phyloP scores from a whole-genome alignment of 306 rosid species.

The Cyclanthera cordifolia region DNA sequence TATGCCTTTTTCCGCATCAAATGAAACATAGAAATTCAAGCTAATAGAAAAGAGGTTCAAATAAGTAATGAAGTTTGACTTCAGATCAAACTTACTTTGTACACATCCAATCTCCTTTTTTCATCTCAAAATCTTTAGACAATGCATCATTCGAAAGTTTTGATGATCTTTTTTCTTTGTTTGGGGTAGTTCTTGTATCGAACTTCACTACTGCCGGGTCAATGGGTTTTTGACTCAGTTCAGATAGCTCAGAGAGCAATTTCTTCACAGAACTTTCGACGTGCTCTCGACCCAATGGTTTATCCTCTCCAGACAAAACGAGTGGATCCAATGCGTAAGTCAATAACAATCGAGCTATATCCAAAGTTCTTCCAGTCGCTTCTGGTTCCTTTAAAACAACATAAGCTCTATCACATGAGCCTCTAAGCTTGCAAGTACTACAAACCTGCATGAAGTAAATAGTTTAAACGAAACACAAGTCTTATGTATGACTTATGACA shows the following conservation, averaged over 20 bases:
- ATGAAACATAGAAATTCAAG: slow-evolving; percentile 3
- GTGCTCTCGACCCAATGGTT: slow-evolving; percentile 52
- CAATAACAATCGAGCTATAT: slow-evolving; percentile 67
- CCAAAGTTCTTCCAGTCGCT: slow-evolving; percentile 71
- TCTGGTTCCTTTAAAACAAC: slow-evolving; percentile 48
- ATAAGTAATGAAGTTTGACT: not conserved
- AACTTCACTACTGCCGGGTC: slow-evolving; percentile 35
- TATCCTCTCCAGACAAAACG: slow-evolving; percentile 53
- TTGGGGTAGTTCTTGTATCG: slow-evolving; percentile 17
- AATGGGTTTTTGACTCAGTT: slow-evolving; percentile 47
- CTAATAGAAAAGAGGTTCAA: not conserved
- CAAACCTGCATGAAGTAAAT: slow-evolving; percentile 49
- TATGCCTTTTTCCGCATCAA: not conserved
- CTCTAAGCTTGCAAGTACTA: slow-evolving; percentile 65
- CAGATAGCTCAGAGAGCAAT: slow-evolving; percentile 55
- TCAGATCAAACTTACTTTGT: slow-evolving; percentile 47
- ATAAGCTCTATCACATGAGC: slow-evolving; percentile 91
- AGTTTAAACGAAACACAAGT: slow-evolving; percentile 14
- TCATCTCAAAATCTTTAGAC: slow-evolving; percentile 44
- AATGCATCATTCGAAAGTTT: slow-evolving; percentile 16
- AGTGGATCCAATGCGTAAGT: slow-evolving; percentile 65
- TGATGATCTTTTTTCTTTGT: slow-evolving; percentile 20
- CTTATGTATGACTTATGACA: not conserved
- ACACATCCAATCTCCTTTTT: slow-evolving; percentile 83
- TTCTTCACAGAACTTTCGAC: slow-evolving; percentile 65